phyloP scores from a whole-genome alignment of 2,329 filamentous ascomycete species.

The Microdochium bolleyi region DNA sequence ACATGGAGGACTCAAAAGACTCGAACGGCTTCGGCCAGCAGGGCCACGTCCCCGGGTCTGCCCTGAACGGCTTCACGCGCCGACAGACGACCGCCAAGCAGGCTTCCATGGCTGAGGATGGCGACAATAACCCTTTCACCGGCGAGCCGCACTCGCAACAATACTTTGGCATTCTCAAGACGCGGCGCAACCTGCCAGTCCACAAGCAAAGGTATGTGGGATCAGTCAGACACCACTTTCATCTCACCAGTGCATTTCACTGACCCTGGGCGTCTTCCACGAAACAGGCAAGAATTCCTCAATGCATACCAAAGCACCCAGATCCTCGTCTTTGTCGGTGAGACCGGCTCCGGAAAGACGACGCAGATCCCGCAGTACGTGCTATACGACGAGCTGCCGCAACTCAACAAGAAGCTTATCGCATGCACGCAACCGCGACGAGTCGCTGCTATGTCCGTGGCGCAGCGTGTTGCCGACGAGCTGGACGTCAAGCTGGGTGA shows the following conservation, averaged over 20 bases:
- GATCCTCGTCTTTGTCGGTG: conserved; percentile 96
- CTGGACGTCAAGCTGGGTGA: conserved; percentile 89
- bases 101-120: conserved; percentile 69
- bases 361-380: conserved; percentile 99
- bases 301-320: conserved; percentile 88
- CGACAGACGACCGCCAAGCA: conserved; percentile 74
- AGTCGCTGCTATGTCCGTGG: conserved; percentile 97
- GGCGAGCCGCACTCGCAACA: conserved; percentile 65
- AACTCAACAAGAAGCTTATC: conserved; percentile 78
- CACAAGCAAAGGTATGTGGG: conserved; percentile 72
- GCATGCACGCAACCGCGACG: conserved; percentile 96
- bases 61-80: conserved; percentile 61
- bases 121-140: conserved; percentile 80
- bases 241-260: background rate
- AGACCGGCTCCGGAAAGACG: conserved; percentile 98
- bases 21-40: conserved; percentile 21
- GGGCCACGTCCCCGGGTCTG: conserved; percentile 24
- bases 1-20: conserved; percentile 60
- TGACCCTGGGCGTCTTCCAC: conserved; percentile 2
- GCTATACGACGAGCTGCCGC: conserved; percentile 90
- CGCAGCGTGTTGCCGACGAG: conserved; percentile 94
- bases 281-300: conserved; percentile 74
- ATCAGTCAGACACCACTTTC: background rate
- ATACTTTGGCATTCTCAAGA: conserved; percentile 86
- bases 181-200: conserved; percentile 78